Evolutionary conservation across 495 filamentous ascomycete genomes (phyloP).

Genomic region (Neurospora sp.): DNA sequence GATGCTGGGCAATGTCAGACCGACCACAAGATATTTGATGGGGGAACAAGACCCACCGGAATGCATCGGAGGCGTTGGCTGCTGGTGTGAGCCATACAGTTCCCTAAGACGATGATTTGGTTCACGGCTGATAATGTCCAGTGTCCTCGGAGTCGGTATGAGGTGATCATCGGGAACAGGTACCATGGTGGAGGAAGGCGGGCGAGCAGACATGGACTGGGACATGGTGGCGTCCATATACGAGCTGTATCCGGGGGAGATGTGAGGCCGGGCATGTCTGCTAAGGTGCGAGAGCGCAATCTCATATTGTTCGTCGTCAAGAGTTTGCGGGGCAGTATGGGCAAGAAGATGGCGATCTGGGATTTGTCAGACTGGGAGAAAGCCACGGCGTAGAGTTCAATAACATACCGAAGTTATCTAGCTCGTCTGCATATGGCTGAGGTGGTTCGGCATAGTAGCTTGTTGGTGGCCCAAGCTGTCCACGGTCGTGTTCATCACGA

Average conservation of each 20-base stretch:
- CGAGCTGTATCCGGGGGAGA: background rate
- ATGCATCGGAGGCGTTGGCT: background rate
- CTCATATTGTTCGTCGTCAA: background rate
- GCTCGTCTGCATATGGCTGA: slow-evolving; percentile 3
- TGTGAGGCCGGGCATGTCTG: background rate
- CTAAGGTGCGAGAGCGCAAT: slow-evolving; percentile 1
- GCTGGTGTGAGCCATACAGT: background rate
- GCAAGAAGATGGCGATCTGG: slow-evolving; percentile 14
- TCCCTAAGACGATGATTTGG: background rate
- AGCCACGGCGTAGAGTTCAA: background rate
- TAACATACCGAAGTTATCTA: slow-evolving; percentile 28
- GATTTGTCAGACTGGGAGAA: background rate
- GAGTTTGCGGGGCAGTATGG: background rate
- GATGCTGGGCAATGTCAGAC: background rate
- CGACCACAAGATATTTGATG: too few relatives aligned
- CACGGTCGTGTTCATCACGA: background rate
- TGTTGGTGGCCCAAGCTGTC: background rate
- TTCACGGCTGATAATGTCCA: background rate
- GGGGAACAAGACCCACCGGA: background rate
- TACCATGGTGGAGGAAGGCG: background rate
- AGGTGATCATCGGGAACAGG: background rate
- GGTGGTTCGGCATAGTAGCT: background rate
- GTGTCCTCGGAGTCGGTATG: background rate
- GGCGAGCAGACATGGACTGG: background rate
- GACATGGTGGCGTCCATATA: background rate